Percentiles rank a stretch among this genome's conserved stretches.
These are phyloP conservation scores for Pseudocercospora musae DNA, from an alignment of 2,329 filamentous ascomycete species.

Conservation along the genomic window DNA sequence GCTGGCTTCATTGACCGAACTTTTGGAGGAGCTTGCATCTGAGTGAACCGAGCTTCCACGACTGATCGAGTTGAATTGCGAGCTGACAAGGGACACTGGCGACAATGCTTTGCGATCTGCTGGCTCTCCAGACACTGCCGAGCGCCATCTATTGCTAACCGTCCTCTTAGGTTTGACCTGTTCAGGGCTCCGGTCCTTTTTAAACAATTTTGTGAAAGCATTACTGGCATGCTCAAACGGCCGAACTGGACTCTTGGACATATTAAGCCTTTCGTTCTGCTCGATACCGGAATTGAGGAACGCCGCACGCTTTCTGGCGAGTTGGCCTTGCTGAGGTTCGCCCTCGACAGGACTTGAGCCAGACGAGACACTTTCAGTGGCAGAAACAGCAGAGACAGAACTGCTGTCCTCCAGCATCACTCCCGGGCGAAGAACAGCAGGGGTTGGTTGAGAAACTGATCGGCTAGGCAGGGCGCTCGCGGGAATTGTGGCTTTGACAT, in stretches of 20 bases:
- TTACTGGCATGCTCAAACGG: constrained; percentile 40
- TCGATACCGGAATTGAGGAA: constrained; percentile 31
- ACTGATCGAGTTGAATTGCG: constrained; percentile 4
- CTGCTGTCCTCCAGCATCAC: neutral
- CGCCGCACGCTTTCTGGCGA: constrained; percentile 30
- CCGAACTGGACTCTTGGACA: constrained; percentile 35
- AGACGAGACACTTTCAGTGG: neutral
- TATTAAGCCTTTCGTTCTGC: constrained; percentile 29
- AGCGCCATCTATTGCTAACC: constrained; percentile 2
- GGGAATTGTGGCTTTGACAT: neutral
- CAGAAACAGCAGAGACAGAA: neutral
- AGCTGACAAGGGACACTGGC: constrained; percentile 10
- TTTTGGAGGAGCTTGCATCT: constrained; percentile 7
- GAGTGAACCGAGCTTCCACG: constrained; percentile 7
- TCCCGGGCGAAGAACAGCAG: neutral
- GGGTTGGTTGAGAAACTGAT: neutral
- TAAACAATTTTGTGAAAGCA: constrained; percentile 38
- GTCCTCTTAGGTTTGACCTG: constrained; percentile 18
- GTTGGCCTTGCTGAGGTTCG: constrained; percentile 1
- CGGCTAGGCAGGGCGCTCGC: neutral
- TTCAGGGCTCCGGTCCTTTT: constrained; percentile 28
- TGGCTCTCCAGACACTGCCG: constrained; percentile 1
- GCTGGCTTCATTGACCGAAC: neutral
- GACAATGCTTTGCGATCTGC: constrained; percentile 9
- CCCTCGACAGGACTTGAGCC: neutral